Conservation (phyloP, 768 basidiomycete genomes). For the Serendipita sp. region DNA sequence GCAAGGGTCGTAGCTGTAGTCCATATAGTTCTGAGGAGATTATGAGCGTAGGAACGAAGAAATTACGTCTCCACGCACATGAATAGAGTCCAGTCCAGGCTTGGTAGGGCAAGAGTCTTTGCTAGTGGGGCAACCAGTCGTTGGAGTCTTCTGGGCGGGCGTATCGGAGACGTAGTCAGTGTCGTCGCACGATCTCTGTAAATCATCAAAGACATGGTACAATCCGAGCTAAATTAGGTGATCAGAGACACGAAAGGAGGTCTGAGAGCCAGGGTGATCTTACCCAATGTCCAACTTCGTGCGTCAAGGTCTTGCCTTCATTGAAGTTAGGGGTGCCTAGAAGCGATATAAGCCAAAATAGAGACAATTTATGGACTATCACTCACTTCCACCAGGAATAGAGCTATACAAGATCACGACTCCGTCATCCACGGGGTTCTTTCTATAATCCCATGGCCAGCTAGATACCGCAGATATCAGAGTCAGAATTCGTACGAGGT, state of each 20-base stretch:
- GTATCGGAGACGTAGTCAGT: background rate
- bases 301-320: conserved; percentile 7
- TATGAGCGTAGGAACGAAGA: background rate
- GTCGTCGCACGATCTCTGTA: background rate
- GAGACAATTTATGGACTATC: background rate
- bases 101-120: background rate
- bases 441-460: conserved; percentile 21
- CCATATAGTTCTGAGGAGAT: conserved; percentile 19
- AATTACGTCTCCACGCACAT: background rate
- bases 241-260: background rate
- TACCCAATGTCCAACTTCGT: conserved; percentile 17
- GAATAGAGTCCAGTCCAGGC: background rate
- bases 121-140: background rate
- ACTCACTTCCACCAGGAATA: conserved; percentile 5
- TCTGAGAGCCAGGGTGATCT: conserved; percentile 6
- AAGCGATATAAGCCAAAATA: background rate
- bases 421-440: conserved; percentile 21
- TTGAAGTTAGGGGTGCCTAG: background rate
- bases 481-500: too few species aligned
- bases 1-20: conserved; percentile 18
- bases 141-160: background rate
- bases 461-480: conserved; percentile 10
- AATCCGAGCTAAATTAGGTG: background rate
- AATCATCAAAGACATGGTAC: background rate
- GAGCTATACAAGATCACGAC: conserved; percentile 19